Conservation (phyloP, 176 grass and related monocot species). For the Ensete ventricosum region DNA sequence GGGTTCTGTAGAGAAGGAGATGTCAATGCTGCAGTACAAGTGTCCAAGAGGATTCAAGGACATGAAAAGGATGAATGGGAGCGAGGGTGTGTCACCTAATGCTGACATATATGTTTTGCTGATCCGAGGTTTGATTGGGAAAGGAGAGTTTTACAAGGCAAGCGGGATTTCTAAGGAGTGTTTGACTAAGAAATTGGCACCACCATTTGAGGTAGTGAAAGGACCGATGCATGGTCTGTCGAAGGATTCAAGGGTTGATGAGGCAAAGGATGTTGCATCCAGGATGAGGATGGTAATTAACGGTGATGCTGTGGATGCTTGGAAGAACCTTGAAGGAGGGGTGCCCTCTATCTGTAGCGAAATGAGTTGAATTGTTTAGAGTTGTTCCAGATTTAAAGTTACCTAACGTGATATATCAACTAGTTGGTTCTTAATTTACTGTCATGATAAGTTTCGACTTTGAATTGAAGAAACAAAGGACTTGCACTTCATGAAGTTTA, state of each 20-base stretch:
- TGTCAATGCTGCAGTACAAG: slow-evolving; percentile 24
- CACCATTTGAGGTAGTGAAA: slow-evolving; percentile 55
- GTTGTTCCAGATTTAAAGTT: not conserved
- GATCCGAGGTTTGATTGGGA: slow-evolving; percentile 51
- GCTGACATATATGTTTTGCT: slow-evolving; percentile 41
- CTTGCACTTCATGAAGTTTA: not conserved
- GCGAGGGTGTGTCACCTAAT: slow-evolving; percentile 47
- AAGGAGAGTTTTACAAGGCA: slow-evolving; percentile 46
- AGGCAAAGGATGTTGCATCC: slow-evolving; percentile 49
- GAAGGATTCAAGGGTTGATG: slow-evolving; percentile 41
- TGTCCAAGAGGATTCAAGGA: slow-evolving; percentile 89
- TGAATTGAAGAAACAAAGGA: not conserved
- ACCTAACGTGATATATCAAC: too few species aligned
- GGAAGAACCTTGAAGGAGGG: slow-evolving; percentile 48
- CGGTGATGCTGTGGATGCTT: slow-evolving; percentile 57
- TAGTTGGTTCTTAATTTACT: not conserved
- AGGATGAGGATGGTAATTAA: slow-evolving; percentile 55
- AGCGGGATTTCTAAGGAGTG: slow-evolving; percentile 55
- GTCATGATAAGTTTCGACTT: not conserved
- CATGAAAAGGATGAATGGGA: slow-evolving; percentile 60
- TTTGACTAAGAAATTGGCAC: slow-evolving; percentile 47
- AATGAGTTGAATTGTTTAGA: not conserved
- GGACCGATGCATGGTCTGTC: slow-evolving; percentile 61
- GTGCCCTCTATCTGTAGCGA: slow-evolving; percentile 36
- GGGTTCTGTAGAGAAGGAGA: slow-evolving; percentile 71